These are phyloP conservation scores for Sodiomyces alkalinus DNA, from an alignment of 2,329 filamentous ascomycete species.

Conservation along the genomic window DNA sequence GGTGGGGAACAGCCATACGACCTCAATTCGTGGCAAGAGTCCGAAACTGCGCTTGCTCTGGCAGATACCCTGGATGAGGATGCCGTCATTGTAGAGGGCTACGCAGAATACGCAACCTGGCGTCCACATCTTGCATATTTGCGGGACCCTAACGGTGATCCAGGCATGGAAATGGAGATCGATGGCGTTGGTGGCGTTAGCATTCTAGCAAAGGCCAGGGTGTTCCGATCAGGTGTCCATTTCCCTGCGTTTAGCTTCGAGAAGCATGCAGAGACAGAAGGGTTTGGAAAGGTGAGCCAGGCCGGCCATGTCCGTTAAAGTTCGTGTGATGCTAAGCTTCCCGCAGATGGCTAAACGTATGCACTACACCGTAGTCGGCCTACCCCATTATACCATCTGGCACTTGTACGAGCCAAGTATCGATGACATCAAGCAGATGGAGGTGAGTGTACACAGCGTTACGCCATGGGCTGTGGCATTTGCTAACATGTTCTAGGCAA, in stretches of 20 bases:
- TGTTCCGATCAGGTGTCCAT: conserved; percentile 89
- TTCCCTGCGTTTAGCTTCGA: conserved; percentile 98
- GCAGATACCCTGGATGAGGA: conserved; percentile 95
- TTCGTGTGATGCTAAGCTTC: conserved; percentile 2
- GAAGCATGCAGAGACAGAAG: conserved; percentile 96
- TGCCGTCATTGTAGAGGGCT: conserved; percentile 96
- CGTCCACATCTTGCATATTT: conserved; percentile 92
- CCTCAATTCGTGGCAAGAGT: conserved; percentile 98
- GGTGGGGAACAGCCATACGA: conserved; percentile 97
- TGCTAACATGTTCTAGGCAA: conserved; percentile 44
- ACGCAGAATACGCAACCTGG: conserved; percentile 98
- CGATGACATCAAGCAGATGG: conserved; percentile 95
- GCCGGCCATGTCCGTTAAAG: conserved; percentile 4
- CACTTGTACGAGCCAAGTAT: conserved; percentile 99
- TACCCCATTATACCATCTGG: conserved; percentile 98
- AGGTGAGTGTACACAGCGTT: conserved; percentile 29
- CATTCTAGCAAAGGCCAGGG: conserved; percentile 88
- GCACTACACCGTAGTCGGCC: conserved; percentile 85
- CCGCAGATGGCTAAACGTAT: conserved; percentile 88
- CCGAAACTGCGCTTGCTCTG: conserved; percentile 83
- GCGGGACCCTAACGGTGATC: conserved; percentile 90
- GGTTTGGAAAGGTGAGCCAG: conserved; percentile 76
- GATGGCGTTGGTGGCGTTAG: conserved; percentile 96
- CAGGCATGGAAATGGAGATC: conserved; percentile 99
- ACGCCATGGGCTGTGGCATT: neutral